A percentile compares a stretch with the other conserved stretches of the same genome.
These are phyloP conservation scores for Coccomyxa subellipsoidea DNA, from an alignment of 163 green algal genomes.

Conservation along the genomic window DNA sequence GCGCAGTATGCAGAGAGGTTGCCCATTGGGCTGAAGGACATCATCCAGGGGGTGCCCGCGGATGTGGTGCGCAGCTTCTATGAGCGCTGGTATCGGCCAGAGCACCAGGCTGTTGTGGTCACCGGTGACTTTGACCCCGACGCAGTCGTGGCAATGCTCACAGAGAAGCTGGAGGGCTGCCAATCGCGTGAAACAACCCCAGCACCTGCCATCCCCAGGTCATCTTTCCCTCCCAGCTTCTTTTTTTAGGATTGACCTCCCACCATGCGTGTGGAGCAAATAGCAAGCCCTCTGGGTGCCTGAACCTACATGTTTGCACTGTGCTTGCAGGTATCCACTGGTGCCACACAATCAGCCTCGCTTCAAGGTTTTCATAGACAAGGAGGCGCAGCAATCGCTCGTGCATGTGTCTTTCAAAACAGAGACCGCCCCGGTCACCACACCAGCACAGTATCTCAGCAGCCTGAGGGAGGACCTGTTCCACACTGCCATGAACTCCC, in stretches of 20 bases:
- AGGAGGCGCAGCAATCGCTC: slow-evolving; percentile 49
- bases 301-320: too few relatives aligned
- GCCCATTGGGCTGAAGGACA: slow-evolving; percentile 78
- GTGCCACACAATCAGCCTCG: slow-evolving; percentile 40
- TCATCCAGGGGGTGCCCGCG: slow-evolving; percentile 62
- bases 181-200: slow-evolving; percentile 10
- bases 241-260: neutral
- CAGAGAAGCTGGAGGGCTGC: slow-evolving; percentile 32
- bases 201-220: slow-evolving; percentile 17
- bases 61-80: slow-evolving; percentile 67
- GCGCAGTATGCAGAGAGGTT: slow-evolving; percentile 73
- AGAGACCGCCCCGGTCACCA: slow-evolving; percentile 29
- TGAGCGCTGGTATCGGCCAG: slow-evolving; percentile 72
- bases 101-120: slow-evolving; percentile 72
- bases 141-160: slow-evolving; percentile 43
- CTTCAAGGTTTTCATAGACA: slow-evolving; percentile 43
- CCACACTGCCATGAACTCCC: slow-evolving; percentile 63
- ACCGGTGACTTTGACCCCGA: slow-evolving; percentile 38
- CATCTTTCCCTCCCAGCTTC: neutral
- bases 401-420: slow-evolving; percentile 70
- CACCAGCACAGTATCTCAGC: slow-evolving; percentile 22
- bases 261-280: too few relatives aligned
- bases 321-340: slow-evolving; percentile 9
- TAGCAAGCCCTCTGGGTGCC: too few relatives aligned
- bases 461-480: slow-evolving; percentile 57